Conservation (phyloP, 1,284 basidiomycete species). For the Pyrrhoderma lamaoense region DNA sequence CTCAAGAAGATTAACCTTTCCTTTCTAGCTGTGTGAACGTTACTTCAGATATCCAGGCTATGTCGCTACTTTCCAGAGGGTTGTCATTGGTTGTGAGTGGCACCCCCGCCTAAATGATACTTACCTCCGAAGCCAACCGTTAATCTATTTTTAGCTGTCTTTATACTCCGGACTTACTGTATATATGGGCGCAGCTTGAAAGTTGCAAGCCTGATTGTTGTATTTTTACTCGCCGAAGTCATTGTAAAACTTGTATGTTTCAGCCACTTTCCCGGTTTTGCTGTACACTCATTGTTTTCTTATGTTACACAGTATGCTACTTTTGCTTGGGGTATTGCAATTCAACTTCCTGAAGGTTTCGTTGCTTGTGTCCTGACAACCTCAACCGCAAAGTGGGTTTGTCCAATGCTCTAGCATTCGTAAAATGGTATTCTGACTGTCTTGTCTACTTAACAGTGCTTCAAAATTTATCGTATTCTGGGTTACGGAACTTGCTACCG, state of each 20-base stretch:
- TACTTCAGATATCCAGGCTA: constrained; percentile 11
- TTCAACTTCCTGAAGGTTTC: constrained; percentile 4
- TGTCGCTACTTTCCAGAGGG: constrained; percentile 5
- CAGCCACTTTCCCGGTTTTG: neutral
- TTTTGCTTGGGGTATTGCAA: constrained; percentile 1
- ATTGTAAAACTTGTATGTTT: constrained; percentile 3
- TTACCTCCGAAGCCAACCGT: neutral
- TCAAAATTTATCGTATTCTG: constrained; percentile 8
- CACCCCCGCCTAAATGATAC: neutral
- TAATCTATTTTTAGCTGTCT: constrained; percentile 4
- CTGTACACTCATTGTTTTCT: too few relatives aligned
- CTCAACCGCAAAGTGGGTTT: constrained; percentile 1
- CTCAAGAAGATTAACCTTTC: neutral
- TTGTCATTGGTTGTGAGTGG: constrained; percentile 8
- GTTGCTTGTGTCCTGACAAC: constrained; percentile 6
- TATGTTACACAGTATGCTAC: neutral
- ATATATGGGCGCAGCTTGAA: constrained; percentile 7
- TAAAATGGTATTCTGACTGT: neutral
- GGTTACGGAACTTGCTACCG: constrained; percentile 7
- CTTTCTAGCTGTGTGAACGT: neutral
- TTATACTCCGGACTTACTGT: constrained; percentile 11
- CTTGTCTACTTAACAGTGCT: neutral
- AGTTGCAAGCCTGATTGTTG: constrained; percentile 1
- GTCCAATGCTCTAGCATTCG: too few relatives aligned
- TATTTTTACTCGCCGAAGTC: constrained; percentile 7